phyloP scores from a whole-genome alignment of 2,329 filamentous ascomycete species.

The Phaeosphaeriaceae sp. region DNA sequence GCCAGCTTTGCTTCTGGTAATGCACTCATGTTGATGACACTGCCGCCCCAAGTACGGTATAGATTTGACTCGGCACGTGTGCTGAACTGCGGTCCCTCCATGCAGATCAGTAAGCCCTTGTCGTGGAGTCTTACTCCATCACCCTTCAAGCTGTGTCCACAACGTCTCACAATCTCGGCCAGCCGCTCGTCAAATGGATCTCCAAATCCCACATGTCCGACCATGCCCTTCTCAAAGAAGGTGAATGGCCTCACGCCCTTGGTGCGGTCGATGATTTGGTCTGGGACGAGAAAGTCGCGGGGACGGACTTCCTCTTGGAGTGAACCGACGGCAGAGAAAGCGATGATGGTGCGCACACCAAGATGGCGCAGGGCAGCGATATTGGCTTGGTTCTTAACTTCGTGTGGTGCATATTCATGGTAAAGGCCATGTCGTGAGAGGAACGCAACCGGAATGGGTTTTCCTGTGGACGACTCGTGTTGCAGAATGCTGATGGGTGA shows the following conservation, averaged over 20 bases:
- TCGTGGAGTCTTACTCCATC: constrained; percentile 86
- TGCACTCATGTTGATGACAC: constrained; percentile 97
- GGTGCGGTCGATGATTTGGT: constrained; percentile 96
- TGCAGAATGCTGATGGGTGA: constrained; percentile 84
- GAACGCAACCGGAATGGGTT: constrained; percentile 77
- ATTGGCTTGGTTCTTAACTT: constrained; percentile 94
- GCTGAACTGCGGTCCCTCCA: constrained; percentile 99
- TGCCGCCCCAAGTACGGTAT: constrained; percentile 92
- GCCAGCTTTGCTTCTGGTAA: constrained; percentile 96
- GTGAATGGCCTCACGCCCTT: constrained; percentile 95
- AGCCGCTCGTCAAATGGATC: constrained; percentile 89
- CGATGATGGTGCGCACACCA: constrained; percentile 88
- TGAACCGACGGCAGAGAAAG: constrained; percentile 93
- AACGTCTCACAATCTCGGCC: constrained; percentile 76
- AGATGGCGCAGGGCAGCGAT: constrained; percentile 94
- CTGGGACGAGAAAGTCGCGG: constrained; percentile 94
- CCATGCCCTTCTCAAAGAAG: constrained; percentile 91
- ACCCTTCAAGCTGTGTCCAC: constrained; percentile 77
- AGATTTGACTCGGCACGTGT: constrained; percentile 94
- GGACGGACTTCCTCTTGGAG: constrained; percentile 92
- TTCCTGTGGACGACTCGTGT: constrained; percentile 73
- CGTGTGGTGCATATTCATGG: constrained; percentile 91
- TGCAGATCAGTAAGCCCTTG: constrained; percentile 85
- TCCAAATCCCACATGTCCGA: constrained; percentile 93
- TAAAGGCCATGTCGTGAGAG: constrained; percentile 87